Evolutionary conservation across 192 early-diverging fungal genomes (phyloP).

Genomic region (Geranomyces michiganensis): DNA sequence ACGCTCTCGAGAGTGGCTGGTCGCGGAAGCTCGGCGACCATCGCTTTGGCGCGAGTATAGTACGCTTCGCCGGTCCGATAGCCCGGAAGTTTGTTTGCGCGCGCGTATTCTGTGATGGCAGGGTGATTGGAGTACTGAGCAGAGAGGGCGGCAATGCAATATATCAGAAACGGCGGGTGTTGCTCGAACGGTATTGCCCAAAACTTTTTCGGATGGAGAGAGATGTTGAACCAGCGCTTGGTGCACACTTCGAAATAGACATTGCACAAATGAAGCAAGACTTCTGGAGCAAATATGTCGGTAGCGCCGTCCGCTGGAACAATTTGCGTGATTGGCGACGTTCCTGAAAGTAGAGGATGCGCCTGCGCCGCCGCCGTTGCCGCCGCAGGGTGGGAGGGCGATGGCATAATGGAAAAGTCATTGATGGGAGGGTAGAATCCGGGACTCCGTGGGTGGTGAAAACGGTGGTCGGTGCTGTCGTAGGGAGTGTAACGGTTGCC

Average conservation of each 20-base stretch:
- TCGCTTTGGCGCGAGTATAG: conserved; percentile 11
- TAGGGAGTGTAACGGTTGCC: no score
- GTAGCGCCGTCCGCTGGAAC: neutral
- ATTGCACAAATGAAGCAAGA: neutral
- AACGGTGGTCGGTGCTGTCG: no score
- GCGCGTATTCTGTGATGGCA: neutral
- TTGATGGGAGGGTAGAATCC: neutral
- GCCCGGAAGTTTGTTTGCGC: neutral
- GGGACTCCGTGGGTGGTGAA: neutral
- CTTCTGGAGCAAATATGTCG: neutral
- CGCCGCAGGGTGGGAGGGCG: neutral
- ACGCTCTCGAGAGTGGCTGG: conserved; percentile 11
- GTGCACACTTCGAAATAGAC: conserved; percentile 14
- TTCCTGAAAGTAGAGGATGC: neutral
- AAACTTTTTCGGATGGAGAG: conserved; percentile 14
- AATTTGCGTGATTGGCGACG: neutral
- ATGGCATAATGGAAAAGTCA: neutral
- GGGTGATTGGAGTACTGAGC: conserved; percentile 32
- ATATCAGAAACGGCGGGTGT: conserved; percentile 26
- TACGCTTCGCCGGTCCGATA: conserved; percentile 21
- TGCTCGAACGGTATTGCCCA: conserved; percentile 13
- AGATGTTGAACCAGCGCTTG: conserved; percentile 19
- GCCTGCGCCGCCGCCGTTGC: neutral
- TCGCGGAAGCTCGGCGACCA: conserved; percentile 12
- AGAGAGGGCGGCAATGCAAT: conserved; percentile 1